These are phyloP conservation scores for Leishmania major DNA, from an alignment of 208 protist species.

Conservation along the genomic window DNA sequence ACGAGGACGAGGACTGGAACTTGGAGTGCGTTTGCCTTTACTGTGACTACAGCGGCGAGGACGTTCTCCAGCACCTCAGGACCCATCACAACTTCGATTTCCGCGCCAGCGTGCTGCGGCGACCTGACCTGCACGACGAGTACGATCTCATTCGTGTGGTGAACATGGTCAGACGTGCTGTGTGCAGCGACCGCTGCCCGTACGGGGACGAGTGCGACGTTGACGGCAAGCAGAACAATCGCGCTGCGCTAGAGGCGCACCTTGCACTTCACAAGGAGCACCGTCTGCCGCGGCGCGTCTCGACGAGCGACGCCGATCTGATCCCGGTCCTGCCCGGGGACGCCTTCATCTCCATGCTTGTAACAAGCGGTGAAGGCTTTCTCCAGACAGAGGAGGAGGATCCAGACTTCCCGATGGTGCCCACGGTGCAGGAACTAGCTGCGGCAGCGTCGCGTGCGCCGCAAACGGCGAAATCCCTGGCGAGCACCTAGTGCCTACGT, in stretches of 20 bases:
- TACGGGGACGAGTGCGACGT: constrained; percentile 24
- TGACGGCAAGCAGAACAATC: constrained; percentile 27
- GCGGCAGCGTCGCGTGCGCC: constrained; percentile 7
- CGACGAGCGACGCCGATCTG: constrained; percentile 45
- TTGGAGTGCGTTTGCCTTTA: constrained; percentile 65
- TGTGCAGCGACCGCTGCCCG: constrained; percentile 35
- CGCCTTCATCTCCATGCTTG: constrained; percentile 73
- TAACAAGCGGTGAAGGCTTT: constrained; percentile 54
- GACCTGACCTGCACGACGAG: constrained; percentile 54
- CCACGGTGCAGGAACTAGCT: constrained; percentile 50
- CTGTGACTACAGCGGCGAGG: constrained; percentile 44
- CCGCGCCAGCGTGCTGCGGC: constrained; percentile 30
- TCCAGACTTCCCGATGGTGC: constrained; percentile 84
- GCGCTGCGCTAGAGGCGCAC: constrained; percentile 52
- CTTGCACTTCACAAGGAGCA: constrained; percentile 38
- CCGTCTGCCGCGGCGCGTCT: constrained; percentile 49
- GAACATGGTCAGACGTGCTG: constrained; percentile 65
- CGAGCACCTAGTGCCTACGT: background rate
- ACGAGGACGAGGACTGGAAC: constrained; percentile 60
- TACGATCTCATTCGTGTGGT: constrained; percentile 83
- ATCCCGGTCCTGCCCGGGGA: constrained; percentile 69
- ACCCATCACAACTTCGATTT: constrained; percentile 64
- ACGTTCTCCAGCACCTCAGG: constrained; percentile 62
- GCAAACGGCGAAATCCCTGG: background rate
- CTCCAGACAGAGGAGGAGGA: constrained; percentile 45